Percentiles rank a stretch among this genome's conserved stretches.
These are phyloP conservation scores for Ceratocystis cubensis DNA, from an alignment of 2,329 filamentous ascomycete genomes.

Conservation along the genomic window DNA sequence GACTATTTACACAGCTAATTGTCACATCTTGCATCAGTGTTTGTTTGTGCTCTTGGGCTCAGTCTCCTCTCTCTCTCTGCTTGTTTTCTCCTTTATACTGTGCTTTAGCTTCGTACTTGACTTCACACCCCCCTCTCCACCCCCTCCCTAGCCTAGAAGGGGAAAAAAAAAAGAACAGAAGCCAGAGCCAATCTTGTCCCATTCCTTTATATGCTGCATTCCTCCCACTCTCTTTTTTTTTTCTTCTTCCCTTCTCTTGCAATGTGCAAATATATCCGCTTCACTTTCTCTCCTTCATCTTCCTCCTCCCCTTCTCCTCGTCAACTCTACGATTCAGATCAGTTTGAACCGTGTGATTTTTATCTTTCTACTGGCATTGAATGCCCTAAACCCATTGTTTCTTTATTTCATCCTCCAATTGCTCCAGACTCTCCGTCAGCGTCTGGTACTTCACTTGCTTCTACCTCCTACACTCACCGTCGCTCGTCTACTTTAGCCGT, in stretches of 20 bases:
- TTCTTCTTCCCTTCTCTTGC: conserved; percentile 2
- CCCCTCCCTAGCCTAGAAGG: not conserved
- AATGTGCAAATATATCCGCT: conserved; percentile 8
- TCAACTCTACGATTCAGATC: not conserved
- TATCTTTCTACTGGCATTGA: not conserved
- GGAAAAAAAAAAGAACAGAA: not conserved
- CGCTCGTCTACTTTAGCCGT: not conserved
- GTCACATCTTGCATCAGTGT: no score
- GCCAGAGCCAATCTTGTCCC: not conserved
- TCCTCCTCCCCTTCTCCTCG: not conserved
- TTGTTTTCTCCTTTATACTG: not conserved
- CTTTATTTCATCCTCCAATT: not conserved
- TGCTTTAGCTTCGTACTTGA: not conserved
- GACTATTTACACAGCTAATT: no score
- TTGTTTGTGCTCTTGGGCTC: not conserved
- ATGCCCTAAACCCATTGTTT: not conserved
- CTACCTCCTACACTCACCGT: not conserved
- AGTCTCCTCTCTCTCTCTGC: not conserved
- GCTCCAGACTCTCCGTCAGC: not conserved
- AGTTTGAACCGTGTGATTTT: not conserved
- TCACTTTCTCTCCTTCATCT: not conserved
- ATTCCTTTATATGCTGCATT: conserved; percentile 7
- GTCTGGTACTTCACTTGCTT: not conserved
- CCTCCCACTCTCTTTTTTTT: conserved; percentile 9
- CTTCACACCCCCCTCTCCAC: not conserved